Conservation (phyloP, 176 grass and related monocot genomes). For the Avena insularis region DNA sequence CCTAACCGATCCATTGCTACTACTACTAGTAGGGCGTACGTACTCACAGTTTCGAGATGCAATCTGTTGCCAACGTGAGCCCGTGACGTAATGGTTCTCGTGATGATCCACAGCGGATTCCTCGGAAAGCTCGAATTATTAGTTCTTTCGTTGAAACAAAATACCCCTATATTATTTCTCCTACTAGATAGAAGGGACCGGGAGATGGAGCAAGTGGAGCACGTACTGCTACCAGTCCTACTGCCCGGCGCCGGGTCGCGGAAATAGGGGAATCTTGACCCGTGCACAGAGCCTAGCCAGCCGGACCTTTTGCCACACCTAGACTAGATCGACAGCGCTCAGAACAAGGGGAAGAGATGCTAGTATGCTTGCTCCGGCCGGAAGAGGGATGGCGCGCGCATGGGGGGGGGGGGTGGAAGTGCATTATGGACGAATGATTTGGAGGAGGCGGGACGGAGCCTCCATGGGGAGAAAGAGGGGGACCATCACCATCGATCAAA, state of each 20-base stretch:
- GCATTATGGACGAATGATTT: slow-evolving; percentile 49
- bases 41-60: too few species aligned
- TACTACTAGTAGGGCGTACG: too few species aligned
- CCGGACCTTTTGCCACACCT: neutral
- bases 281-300: neutral
- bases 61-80: too few species aligned
- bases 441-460: neutral
- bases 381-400: neutral
- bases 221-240: too few species aligned
- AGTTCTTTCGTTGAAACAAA: too few species aligned
- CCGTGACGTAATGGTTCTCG: too few species aligned
- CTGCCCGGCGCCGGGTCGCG: neutral
- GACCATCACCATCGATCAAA: slow-evolving; percentile 19
- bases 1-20: too few species aligned
- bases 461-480: neutral
- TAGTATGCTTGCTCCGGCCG: neutral
- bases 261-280: slow-evolving; percentile 45
- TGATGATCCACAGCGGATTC: too few species aligned
- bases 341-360: neutral
- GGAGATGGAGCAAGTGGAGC: too few species aligned
- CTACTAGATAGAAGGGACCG: too few species aligned
- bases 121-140: too few species aligned
- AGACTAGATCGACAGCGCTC: slow-evolving; percentile 19
- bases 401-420: neutral
- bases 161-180: too few species aligned